These are phyloP conservation scores for Russula foetens DNA, from an alignment of 768 basidiomycete genomes.

Conservation along the genomic window DNA sequence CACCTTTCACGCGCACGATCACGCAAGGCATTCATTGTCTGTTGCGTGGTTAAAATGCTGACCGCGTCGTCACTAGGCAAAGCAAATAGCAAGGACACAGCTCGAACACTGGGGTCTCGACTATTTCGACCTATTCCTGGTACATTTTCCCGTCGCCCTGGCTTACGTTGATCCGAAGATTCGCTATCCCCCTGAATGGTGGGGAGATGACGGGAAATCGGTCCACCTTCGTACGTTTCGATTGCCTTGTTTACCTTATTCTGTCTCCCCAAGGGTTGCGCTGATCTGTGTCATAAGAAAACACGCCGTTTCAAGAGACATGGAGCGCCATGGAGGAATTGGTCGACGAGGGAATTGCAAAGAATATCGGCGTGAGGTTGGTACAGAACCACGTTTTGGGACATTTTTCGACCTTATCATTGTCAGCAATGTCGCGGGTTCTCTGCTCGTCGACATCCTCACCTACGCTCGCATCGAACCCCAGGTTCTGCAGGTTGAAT, in stretches of 20 bases:
- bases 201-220: constrained; percentile 53
- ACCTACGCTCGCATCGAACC: constrained; percentile 65
- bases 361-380: constrained; percentile 75
- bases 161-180: constrained; percentile 69
- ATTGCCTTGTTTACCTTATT: not conserved
- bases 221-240: constrained; percentile 48
- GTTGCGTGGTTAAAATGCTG: not conserved
- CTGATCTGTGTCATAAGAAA: constrained; percentile 31
- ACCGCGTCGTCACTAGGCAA: constrained; percentile 35
- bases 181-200: constrained; percentile 82
- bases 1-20: constrained; percentile 75
- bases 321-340: constrained; percentile 79
- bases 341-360: constrained; percentile 58
- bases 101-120: constrained; percentile 77
- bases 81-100: constrained; percentile 49
- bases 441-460: constrained; percentile 64
- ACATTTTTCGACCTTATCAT: not conserved
- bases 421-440: constrained; percentile 63
- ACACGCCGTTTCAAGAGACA: constrained; percentile 71
- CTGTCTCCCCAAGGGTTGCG: not conserved
- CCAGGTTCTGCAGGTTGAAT: constrained; percentile 51
- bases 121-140: constrained; percentile 72
- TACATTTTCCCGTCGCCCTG: constrained; percentile 84
- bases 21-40: constrained; percentile 35
- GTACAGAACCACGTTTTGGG: not conserved